Evolutionary conservation across 1,284 basidiomycete genomes (phyloP).

Genomic region (Ceratobasidium sp.): DNA sequence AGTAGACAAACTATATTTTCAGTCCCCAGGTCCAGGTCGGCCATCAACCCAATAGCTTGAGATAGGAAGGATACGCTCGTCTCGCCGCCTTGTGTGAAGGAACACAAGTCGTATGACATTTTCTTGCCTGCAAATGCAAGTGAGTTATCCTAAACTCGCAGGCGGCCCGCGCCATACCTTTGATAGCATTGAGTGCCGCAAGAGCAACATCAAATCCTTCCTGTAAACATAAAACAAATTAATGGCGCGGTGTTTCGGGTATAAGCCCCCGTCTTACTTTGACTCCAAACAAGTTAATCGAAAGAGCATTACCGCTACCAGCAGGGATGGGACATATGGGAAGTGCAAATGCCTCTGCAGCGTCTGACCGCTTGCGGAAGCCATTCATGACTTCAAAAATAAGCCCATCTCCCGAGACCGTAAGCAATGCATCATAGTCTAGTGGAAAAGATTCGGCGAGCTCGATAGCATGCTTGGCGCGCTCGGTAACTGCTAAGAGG

Average conservation of each 20-base stretch:
- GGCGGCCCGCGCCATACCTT: constrained; percentile 66
- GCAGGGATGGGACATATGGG: constrained; percentile 91
- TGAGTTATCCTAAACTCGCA: not conserved
- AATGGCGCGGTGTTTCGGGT: not conserved
- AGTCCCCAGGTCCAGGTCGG: constrained; percentile 81
- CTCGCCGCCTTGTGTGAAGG: constrained; percentile 75
- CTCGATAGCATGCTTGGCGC: constrained; percentile 78
- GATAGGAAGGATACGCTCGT: constrained; percentile 90
- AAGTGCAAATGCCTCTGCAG: constrained; percentile 74
- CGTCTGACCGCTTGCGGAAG: constrained; percentile 78
- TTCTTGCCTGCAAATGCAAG: constrained; percentile 64
- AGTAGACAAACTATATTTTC: constrained; percentile 20
- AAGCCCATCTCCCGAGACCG: constrained; percentile 91
- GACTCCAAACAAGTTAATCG: constrained; percentile 79
- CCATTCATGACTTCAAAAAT: constrained; percentile 95
- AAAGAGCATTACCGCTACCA: constrained; percentile 87
- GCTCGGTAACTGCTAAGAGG: constrained; percentile 73
- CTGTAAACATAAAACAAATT: constrained; percentile 54
- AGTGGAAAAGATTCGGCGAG: constrained; percentile 73
- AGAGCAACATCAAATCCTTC: constrained; percentile 80
- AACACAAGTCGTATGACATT: constrained; percentile 86
- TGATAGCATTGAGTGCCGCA: constrained; percentile 87
- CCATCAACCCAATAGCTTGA: constrained; percentile 90
- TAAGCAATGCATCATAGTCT: constrained; percentile 81
- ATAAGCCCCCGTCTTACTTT: constrained; percentile 58